Conservation (phyloP, 768 basidiomycete species). For the Auricularia sp. region DNA sequence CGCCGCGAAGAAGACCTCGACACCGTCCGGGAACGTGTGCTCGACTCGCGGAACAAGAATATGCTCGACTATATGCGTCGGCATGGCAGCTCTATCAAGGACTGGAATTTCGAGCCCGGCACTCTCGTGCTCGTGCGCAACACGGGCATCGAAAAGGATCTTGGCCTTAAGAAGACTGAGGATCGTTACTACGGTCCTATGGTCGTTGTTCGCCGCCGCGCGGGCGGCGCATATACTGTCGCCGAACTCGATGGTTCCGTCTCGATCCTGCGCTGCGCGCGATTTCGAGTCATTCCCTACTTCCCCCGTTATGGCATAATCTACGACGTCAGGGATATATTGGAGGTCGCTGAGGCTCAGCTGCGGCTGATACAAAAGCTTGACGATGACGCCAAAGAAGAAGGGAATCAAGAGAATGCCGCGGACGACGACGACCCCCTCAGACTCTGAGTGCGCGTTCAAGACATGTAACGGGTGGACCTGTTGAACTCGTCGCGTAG, state of each 20-base stretch:
- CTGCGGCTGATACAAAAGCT: neutral
- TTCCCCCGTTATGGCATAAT: neutral
- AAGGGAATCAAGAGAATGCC: no score
- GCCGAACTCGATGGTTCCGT: neutral
- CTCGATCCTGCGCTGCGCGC: neutral
- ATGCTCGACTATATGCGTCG: neutral
- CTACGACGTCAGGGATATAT: neutral
- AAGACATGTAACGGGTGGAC: no score
- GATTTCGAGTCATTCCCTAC: neutral
- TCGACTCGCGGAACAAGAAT: neutral
- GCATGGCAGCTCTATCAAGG: neutral
- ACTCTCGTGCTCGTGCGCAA: neutral
- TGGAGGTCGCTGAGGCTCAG: neutral
- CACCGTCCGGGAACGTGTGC: constrained; percentile 3
- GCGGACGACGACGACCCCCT: no score
- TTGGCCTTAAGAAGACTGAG: neutral
- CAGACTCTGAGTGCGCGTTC: no score
- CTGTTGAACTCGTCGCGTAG: no score
- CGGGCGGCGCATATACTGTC: neutral
- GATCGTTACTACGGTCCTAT: neutral
- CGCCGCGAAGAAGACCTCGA: constrained; percentile 5
- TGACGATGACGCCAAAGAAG: neutral
- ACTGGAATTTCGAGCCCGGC: neutral
- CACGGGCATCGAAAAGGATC: neutral
- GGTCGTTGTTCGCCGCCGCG: neutral